Base-by-base conservation (phyloP, 2,329 filamentous ascomycete genomes). In the Calonectria hawksworthii region DNA sequence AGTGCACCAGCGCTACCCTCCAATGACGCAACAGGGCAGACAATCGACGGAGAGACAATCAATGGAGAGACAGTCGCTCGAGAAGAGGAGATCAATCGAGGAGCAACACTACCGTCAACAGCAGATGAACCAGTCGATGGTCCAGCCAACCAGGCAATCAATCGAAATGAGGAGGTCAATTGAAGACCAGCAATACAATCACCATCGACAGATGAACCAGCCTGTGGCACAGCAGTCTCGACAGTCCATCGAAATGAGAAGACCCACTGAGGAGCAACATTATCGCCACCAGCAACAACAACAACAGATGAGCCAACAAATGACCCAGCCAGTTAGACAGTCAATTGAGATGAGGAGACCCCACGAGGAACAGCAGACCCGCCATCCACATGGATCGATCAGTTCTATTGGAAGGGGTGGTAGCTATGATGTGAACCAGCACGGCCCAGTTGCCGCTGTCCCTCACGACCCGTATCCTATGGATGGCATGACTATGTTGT, bases 401-500 rank as follows among this genome's bases (percentile, higher is more conserved):
- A 38, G 56, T 18, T 63, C 56, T 30, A 23, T 26, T 4, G 36
- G 32, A 23, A 63, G 56, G n/a, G 14, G 75, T 76, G 68, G 68
- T 18, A 59, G 81, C 32, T 86, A 85, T 64, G 91, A 92, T 73
- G 78, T 84, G 50, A 88, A 86, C 71, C 93, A 96, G 77, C 83
- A 86, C 63, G 90, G 90, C 4, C 89, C 93, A 30, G 91, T 95
- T 74, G 89, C 92, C 5, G 86, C 92, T 18, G 91, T 98, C 3
- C 96, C 96, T 18, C 96, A 98, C 81, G 98, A 99, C 80, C 95
- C 97, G 13, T 98, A 98, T 83, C 96, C 96, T 0, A 92, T 94
- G 84, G 96, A 99, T 83, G 96, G 96, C 6, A 99, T 99, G 96
- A 98, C 96, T 0, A 98, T 99, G 92, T 94, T 98, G 76, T 99